phyloP scores from a whole-genome alignment of 257 asterid species.

The Cordia subcordata region DNA sequence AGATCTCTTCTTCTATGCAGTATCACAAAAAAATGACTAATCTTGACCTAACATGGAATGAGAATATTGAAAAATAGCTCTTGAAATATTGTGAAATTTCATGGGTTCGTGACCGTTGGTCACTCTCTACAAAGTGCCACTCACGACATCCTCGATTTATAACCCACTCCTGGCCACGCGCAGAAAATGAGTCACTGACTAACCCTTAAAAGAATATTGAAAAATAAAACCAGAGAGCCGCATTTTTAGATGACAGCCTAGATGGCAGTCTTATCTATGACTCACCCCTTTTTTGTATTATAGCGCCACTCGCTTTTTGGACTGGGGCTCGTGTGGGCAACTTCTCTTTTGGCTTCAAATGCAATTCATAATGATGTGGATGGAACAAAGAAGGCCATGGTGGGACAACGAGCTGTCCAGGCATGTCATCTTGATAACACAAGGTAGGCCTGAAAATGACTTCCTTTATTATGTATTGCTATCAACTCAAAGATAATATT shows the following conservation, averaged over 20 bases:
- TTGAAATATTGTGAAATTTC: no score
- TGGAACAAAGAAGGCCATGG: neutral
- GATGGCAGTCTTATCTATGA: neutral
- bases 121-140: no score
- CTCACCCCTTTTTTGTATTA: neutral
- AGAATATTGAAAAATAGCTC: neutral
- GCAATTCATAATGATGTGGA: neutral
- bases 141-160: no score
- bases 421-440: neutral
- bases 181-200: no score
- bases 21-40: no score
- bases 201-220: neutral
- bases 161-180: no score
- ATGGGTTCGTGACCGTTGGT: no score
- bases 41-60: neutral
- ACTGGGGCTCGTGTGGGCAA: neutral
- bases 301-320: neutral
- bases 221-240: neutral
- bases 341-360: neutral
- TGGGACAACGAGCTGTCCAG: neutral
- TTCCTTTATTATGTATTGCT: no score
- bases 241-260: neutral
- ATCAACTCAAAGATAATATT: no score
- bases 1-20: neutral
- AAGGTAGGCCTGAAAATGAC: no score